Conservation (phyloP, 2,329 filamentous ascomycete species). For the Phialophora macrospora region DNA sequence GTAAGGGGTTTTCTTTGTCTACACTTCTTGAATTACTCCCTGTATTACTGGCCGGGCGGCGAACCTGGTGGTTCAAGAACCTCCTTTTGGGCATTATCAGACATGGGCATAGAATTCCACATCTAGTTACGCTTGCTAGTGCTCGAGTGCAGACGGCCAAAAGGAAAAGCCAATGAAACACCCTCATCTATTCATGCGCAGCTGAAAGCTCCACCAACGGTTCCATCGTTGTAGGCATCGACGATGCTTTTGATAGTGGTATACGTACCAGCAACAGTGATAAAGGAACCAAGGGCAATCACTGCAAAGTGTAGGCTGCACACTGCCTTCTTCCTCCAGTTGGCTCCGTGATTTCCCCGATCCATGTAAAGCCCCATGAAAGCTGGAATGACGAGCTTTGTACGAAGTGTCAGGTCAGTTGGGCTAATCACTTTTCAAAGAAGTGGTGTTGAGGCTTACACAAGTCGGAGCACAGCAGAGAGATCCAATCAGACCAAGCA, state of each 20-base stretch:
- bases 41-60: too few relatives aligned
- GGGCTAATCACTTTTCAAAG: slow-evolving; percentile 37
- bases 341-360: slow-evolving; percentile 18
- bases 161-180: too few relatives aligned
- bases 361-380: slow-evolving; percentile 29
- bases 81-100: too few relatives aligned
- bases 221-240: slow-evolving; percentile 20
- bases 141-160: too few relatives aligned
- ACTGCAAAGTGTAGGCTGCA: slow-evolving; percentile 12
- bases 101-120: too few relatives aligned
- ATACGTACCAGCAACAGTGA: slow-evolving; percentile 27
- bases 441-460: slow-evolving; percentile 54
- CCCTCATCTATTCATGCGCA: slow-evolving; percentile 2
- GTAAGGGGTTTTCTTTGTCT: too few relatives aligned
- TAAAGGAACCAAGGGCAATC: slow-evolving; percentile 18
- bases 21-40: too few relatives aligned
- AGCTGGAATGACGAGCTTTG: slow-evolving; percentile 24
- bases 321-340: slow-evolving; percentile 8
- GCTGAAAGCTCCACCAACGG: slow-evolving; percentile 16
- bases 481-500: slow-evolving; percentile 56
- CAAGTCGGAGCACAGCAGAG: slow-evolving; percentile 59
- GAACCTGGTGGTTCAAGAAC: too few relatives aligned
- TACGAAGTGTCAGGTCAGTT: slow-evolving; percentile 1
- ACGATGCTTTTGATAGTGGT: slow-evolving; percentile 27
- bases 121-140: too few relatives aligned